Evolutionary conservation across 768 basidiomycete genomes (phyloP).

Genomic region (Lactarius sp.): DNA sequence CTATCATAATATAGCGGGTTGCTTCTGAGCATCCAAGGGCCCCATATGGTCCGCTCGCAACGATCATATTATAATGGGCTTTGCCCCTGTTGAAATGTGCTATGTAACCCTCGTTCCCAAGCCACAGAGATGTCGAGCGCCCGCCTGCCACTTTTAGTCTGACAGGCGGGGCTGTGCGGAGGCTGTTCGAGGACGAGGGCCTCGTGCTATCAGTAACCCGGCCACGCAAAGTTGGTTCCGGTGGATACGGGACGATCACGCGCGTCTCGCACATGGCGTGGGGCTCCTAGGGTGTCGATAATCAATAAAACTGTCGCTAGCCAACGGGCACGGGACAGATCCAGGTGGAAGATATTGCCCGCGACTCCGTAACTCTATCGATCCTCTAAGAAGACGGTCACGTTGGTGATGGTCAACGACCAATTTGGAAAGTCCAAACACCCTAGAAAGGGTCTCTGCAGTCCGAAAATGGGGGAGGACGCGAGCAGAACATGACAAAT

Average conservation of each 20-base stretch:
- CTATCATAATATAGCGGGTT: neutral
- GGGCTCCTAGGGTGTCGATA: neutral
- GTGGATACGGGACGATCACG: neutral
- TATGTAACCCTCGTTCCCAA: neutral
- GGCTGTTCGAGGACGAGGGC: neutral
- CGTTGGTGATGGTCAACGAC: neutral
- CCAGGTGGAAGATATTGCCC: neutral
- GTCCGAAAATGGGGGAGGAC: neutral
- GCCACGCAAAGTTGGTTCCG: neutral
- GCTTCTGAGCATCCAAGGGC: neutral
- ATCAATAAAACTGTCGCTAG: no score
- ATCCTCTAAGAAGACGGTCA: neutral
- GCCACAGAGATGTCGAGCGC: neutral
- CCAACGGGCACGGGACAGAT: neutral
- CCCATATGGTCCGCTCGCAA: neutral
- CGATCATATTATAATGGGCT: neutral
- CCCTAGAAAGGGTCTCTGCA: neutral
- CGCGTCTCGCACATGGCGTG: neutral
- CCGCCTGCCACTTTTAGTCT: neutral
- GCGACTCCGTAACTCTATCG: neutral
- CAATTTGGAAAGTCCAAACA: neutral
- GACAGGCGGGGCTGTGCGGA: neutral
- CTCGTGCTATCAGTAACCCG: neutral
- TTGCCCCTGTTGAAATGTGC: slow-evolving; percentile 1
- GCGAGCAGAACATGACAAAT: neutral